Base-by-base conservation (phyloP, 2,329 filamentous ascomycete species). In the Phialocephala sp. region DNA sequence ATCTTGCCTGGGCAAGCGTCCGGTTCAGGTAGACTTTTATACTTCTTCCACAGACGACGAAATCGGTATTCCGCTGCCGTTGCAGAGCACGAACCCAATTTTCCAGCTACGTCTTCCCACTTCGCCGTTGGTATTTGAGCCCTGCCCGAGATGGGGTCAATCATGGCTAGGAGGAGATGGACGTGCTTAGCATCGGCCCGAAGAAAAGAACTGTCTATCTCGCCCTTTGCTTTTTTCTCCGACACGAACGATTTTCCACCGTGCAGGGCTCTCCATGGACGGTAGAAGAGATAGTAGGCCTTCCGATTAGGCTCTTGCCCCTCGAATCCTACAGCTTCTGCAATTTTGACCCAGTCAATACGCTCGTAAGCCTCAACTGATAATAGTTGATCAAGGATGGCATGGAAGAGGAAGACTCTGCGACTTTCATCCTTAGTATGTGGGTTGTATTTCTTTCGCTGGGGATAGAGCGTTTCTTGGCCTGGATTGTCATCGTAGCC, bases 371-470 rank as follows among this genome's bases (percentile, higher is more conserved):
- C 27, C 12, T 54, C 50, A 8, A 32, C 12, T 27, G 50, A 32
- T n/a, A 54, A 54, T 14, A 54, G 14, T 18, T 54, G 50, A 27
- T 54, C 50, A 35, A 54, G 24, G 22, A 54, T 18, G 27, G 50
- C 50, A 54, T 27, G 24, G 24, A 54, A 18, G 24, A 54, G 11
- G 22, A 54, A 54, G 50, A 54, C 35, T 14, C 24, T 35, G 27
- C 6, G 18, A 54, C 24, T 54, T 35, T 54, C 50, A 14, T 54
- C 22, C 14, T 18, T 35, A 9, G 32, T 18, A 14, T 5, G 22
- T 14, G 12, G 50, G 4, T 6, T 32, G 27, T 32, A 32, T 32
- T 50, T 27, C 45, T 14, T 8, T 22, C 45, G 22, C 11, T 8
- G n/a, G 20, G 11, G 20, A 20, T 2, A 24, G 22, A 24, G 1